phyloP scores from a whole-genome alignment of 768 basidiomycete genomes.

The Coprinellus micaceus region DNA sequence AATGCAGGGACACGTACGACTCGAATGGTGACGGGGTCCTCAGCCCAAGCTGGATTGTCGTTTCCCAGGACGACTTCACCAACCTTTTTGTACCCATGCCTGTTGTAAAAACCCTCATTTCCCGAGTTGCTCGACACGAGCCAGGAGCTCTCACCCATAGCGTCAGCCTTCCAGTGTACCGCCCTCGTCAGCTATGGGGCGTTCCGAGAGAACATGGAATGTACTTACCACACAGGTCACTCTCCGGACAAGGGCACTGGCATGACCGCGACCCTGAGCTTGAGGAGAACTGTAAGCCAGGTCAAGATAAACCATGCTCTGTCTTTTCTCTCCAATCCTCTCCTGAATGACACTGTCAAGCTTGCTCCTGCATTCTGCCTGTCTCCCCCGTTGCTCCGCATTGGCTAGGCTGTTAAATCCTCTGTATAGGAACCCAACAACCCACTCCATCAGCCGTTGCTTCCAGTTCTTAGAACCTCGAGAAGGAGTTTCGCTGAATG shows the following conservation, averaged over 20 bases:
- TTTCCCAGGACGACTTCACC: constrained; percentile 18
- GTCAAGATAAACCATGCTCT: constrained; percentile 20
- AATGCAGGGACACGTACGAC: constrained; percentile 16
- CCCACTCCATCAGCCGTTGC: neutral
- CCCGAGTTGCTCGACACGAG: constrained; percentile 19
- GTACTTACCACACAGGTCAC: constrained; percentile 19
- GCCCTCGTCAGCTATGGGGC: too few species aligned
- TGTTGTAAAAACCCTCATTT: constrained; percentile 24
- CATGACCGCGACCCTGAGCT: constrained; percentile 21
- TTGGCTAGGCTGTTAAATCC: neutral
- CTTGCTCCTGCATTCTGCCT: constrained; percentile 15
- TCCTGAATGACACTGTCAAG: constrained; percentile 9
- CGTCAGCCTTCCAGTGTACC: constrained; percentile 16
- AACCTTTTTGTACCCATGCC: constrained; percentile 23
- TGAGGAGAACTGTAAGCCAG: constrained; percentile 18
- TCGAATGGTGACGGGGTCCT: constrained; percentile 18
- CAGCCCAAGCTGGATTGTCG: constrained; percentile 22
- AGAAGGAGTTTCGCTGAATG: neutral
- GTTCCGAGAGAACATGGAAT: too few species aligned
- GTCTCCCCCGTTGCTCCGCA: constrained; percentile 13
- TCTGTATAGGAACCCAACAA: neutral
- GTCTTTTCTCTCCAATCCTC: constrained; percentile 16
- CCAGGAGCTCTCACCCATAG: constrained; percentile 17
- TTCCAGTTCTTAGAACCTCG: neutral
- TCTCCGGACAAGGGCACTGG: constrained; percentile 20